These are phyloP conservation scores for Colletotrichum brevisporum DNA, from an alignment of 2,329 filamentous ascomycete genomes.

Conservation along the genomic window DNA sequence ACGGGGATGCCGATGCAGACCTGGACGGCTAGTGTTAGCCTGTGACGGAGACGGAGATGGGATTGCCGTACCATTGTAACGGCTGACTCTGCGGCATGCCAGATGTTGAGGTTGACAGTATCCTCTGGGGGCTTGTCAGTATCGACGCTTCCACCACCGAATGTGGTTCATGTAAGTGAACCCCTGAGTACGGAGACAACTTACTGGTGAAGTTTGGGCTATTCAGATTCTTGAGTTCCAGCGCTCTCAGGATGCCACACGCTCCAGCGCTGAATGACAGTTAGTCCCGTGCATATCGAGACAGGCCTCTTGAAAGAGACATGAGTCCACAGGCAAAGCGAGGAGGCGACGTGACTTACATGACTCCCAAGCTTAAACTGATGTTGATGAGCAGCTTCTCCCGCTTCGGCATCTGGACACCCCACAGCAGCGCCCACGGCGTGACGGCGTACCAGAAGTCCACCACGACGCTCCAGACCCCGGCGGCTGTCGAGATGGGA, in stretches of 20 bases:
- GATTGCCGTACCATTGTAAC: conserved; percentile 48
- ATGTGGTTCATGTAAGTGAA: neutral
- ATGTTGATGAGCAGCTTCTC: conserved; percentile 60
- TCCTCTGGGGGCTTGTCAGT: conserved; percentile 47
- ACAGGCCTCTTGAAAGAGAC: too few species aligned
- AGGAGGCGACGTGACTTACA: conserved; percentile 43
- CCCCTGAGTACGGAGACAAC: neutral
- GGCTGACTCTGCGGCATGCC: conserved; percentile 56
- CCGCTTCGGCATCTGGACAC: conserved; percentile 58
- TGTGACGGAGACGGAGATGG: neutral
- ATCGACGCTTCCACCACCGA: neutral
- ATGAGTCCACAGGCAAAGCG: accelerated
- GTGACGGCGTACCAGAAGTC: conserved; percentile 58
- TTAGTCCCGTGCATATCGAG: neutral
- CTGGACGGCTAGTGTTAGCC: neutral
- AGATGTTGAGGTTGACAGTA: conserved; percentile 53
- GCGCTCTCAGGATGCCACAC: conserved; percentile 47
- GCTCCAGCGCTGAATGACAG: conserved; percentile 44
- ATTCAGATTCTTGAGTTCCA: conserved; percentile 48
- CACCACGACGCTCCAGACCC: conserved; percentile 45
- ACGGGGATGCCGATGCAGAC: conserved; percentile 57
- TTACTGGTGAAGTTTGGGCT: conserved; percentile 43
- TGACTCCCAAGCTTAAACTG: conserved; percentile 58
- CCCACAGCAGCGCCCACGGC: conserved; percentile 61
- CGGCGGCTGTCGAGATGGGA: conserved; percentile 35